These are phyloP conservation scores for Rhizopogon vinicolor DNA, from an alignment of 768 basidiomycete species.

Conservation along the genomic window DNA sequence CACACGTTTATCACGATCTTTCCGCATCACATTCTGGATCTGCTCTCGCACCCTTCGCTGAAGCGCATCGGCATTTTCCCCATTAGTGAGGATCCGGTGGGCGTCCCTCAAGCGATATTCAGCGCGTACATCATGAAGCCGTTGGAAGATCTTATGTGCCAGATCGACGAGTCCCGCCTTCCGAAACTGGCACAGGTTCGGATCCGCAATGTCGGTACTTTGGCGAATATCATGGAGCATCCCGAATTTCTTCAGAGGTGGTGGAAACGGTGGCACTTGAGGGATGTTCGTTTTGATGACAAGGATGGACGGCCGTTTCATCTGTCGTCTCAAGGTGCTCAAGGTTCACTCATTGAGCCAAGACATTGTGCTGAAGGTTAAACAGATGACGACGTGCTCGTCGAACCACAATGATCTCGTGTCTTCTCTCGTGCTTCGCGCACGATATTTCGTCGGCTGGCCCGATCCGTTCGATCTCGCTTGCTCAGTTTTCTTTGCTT, in stretches of 20 bases:
- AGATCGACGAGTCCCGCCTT: conserved; percentile 31
- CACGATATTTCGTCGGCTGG: not conserved
- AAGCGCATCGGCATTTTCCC: conserved; percentile 42
- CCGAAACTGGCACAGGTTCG: conserved; percentile 33
- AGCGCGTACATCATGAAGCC: conserved; percentile 36
- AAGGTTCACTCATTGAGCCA: not conserved
- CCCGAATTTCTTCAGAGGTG: conserved; percentile 22
- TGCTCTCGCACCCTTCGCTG: conserved; percentile 33
- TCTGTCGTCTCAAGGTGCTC: not conserved
- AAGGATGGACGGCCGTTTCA: conserved; percentile 22
- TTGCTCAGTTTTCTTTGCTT: not conserved
- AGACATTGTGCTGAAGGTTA: not conserved
- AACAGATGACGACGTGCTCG: not conserved
- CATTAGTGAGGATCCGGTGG: conserved; percentile 31
- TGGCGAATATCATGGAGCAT: conserved; percentile 28
- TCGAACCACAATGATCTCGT: not conserved
- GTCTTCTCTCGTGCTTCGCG: not conserved
- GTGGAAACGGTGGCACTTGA: conserved; percentile 22
- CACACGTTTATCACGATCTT: conserved; percentile 36
- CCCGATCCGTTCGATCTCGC: not conserved
- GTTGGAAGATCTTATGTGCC: conserved; percentile 33
- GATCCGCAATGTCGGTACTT: conserved; percentile 36
- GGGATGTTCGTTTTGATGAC: conserved; percentile 27
- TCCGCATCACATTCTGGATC: conserved; percentile 29
- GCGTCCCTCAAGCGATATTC: conserved; percentile 34